Evolutionary conservation across 2,329 filamentous ascomycete species (phyloP), one percentile per base, ranked within the genome.

Genomic region (Trichoderma harzianum): DNA sequence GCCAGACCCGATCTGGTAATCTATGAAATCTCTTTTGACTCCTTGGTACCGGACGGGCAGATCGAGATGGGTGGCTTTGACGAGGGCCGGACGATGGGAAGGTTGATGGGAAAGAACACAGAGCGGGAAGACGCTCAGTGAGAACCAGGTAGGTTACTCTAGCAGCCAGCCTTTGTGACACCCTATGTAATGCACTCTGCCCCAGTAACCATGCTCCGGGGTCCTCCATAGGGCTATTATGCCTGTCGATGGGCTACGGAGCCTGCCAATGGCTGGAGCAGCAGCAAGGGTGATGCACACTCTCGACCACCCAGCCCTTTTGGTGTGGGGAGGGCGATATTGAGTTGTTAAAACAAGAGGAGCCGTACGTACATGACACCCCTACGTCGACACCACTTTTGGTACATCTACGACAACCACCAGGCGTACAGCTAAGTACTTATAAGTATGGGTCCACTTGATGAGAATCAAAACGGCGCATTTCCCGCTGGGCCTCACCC

Each of bases 181-280:
- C 70, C 39, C 39, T 32, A 14, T 32, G 16, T 65, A 67, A 68
- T 53, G 53, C 62, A 68, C 34, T 43, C 36, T 53, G 61, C 51
- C 18, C 66, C 70, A 61, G 66, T 70, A 26, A 60, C 67, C 71
- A 61, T 30, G 67, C 24, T 36, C 66, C 24, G 51, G 71, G 71
- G 68, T 70, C 70, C 10, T 28, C 53, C 64, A 60, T 70, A 72
- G 67, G 71, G 67, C 71, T 72, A 70, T 55, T 57, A 70, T 72
- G 71, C 71, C 71, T 70, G 60, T 70, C 67, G 43, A 68, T 60
- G 57, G 47, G 57, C 57, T 60, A 8, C 24, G 57, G 30, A 5
- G 69, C 62, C 62, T 61, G 53, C 30, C 30, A 62, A 24, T 72
- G 66, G 60, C 36, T 70, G 34, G 71, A 51, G 58, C 21, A 70